Conservation (phyloP, 139 green algal genomes). For the Helicosporidium sp. region DNA sequence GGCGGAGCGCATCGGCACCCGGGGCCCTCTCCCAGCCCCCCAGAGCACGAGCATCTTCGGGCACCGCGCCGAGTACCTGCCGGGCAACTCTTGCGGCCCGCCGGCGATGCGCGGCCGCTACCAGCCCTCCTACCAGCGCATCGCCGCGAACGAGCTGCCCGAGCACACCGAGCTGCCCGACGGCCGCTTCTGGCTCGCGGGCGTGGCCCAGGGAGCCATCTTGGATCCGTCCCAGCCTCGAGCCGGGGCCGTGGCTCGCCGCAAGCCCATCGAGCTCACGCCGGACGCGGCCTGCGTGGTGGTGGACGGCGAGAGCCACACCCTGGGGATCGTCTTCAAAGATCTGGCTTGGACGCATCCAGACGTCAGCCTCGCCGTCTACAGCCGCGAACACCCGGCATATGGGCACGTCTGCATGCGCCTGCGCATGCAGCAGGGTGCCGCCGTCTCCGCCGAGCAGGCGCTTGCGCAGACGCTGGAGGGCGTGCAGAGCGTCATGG, state of each 20-base stretch:
- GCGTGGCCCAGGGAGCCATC: slow-evolving; percentile 16
- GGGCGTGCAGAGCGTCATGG: slow-evolving; percentile 9
- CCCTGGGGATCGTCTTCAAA: slow-evolving; percentile 8
- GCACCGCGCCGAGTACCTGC: slow-evolving; percentile 16
- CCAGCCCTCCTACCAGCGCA: slow-evolving; percentile 11
- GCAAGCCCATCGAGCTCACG: slow-evolving; percentile 19
- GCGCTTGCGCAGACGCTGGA: slow-evolving; percentile 14
- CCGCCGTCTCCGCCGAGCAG: slow-evolving; percentile 11
- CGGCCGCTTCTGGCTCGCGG: slow-evolving; percentile 19
- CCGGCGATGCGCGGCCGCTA: slow-evolving; percentile 15
- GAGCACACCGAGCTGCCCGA: slow-evolving; percentile 16
- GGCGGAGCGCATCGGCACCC: slow-evolving; percentile 18
- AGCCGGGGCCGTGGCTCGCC: slow-evolving; percentile 7
- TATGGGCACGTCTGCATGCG: slow-evolving; percentile 22
- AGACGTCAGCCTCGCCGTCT: slow-evolving; percentile 8
- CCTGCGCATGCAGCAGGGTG: slow-evolving; percentile 5
- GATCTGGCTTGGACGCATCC: slow-evolving; percentile 18
- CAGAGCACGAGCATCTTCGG: slow-evolving; percentile 19
- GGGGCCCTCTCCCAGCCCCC: slow-evolving; percentile 3
- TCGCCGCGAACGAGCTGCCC: slow-evolving; percentile 19
- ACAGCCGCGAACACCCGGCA: slow-evolving; percentile 19
- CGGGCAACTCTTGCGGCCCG: slow-evolving; percentile 2
- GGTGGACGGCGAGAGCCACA: slow-evolving; percentile 21
- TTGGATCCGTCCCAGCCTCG: slow-evolving; percentile 16
- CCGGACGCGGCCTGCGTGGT: slow-evolving; percentile 5